Conservation (phyloP, 2,329 filamentous ascomycete species). For the Byssoonygena ceratinophila region DNA sequence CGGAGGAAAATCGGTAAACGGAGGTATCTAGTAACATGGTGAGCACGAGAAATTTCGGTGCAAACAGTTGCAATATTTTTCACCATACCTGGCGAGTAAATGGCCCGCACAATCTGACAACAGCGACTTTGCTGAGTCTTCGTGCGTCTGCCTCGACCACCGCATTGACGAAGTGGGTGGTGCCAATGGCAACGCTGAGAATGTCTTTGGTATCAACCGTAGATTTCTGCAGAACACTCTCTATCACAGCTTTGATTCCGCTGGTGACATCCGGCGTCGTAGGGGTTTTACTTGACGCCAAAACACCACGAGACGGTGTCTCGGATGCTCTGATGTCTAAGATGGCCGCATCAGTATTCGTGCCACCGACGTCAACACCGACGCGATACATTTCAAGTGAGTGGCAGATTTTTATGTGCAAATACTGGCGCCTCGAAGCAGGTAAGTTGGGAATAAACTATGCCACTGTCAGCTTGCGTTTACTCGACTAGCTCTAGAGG, state of each 20-base stretch:
- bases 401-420: not conserved
- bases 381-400: slow-evolving; percentile 23
- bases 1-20: slow-evolving; percentile 40
- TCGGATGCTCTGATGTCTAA: slow-evolving; percentile 34
- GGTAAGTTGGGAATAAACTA: not conserved
- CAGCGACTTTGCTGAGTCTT: slow-evolving; percentile 38
- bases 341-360: slow-evolving; percentile 38
- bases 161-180: slow-evolving; percentile 42
- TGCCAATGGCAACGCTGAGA: slow-evolving; percentile 43
- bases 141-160: slow-evolving; percentile 39
- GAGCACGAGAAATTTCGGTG: not conserved
- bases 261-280: slow-evolving; percentile 44
- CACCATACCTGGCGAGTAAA: slow-evolving; percentile 31
- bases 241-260: slow-evolving; percentile 41
- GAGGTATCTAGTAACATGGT: slow-evolving; percentile 27
- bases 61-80: not conserved
- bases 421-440: not conserved
- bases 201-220: slow-evolving; percentile 32
- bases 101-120: slow-evolving; percentile 39
- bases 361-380: slow-evolving; percentile 33
- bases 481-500: not conserved
- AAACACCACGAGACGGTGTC: slow-evolving; percentile 32
- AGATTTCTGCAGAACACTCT: slow-evolving; percentile 34
- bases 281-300: slow-evolving; percentile 41
- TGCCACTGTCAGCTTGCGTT: not conserved